A percentile compares a stretch with the other conserved stretches of the same genome.
Conservation (phyloP, 1,284 basidiomycete genomes). For the Malassezia slooffiae region DNA sequence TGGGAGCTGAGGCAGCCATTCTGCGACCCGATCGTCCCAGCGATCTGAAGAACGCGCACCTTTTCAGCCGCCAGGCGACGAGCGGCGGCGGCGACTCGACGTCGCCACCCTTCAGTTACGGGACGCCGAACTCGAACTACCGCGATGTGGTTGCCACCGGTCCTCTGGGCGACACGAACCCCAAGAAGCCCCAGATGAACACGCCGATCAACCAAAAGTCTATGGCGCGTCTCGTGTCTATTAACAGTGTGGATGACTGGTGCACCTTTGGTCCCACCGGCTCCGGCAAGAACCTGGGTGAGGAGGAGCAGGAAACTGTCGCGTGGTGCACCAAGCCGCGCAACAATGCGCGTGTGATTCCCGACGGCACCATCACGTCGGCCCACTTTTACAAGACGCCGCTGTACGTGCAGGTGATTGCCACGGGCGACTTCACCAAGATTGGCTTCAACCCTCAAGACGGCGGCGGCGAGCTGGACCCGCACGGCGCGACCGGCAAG, state of each 20-base stretch:
- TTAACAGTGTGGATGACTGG: slow-evolving; percentile 43
- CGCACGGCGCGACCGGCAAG: slow-evolving; percentile 41
- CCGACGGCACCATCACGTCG: slow-evolving; percentile 38
- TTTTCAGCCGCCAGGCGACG: no score
- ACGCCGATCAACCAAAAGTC: slow-evolving; percentile 41
- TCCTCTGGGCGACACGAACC: slow-evolving; percentile 35
- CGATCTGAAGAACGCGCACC: no score
- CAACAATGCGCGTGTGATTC: slow-evolving; percentile 43
- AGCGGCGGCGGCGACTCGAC: no score
- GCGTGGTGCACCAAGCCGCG: slow-evolving; percentile 58
- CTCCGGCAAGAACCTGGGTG: slow-evolving; percentile 51
- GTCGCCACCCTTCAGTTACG: no score
- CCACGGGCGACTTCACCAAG: slow-evolving; percentile 42
- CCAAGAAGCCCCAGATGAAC: slow-evolving; percentile 21
- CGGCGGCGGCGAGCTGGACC: slow-evolving; percentile 41
- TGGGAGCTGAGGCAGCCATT: no score
- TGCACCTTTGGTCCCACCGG: slow-evolving; percentile 46
- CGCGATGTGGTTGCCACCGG: slow-evolving; percentile 23
- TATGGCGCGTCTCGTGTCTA: slow-evolving; percentile 30
- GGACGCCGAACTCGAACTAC: slow-evolving; percentile 22
- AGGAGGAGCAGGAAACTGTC: slow-evolving; percentile 59
- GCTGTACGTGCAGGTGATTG: slow-evolving; percentile 49
- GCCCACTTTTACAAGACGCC: slow-evolving; percentile 43
- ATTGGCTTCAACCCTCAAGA: slow-evolving; percentile 29
- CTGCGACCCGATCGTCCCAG: no score